Base-by-base conservation (phyloP, 257 asterid genomes). In the Striga asiatica region DNA sequence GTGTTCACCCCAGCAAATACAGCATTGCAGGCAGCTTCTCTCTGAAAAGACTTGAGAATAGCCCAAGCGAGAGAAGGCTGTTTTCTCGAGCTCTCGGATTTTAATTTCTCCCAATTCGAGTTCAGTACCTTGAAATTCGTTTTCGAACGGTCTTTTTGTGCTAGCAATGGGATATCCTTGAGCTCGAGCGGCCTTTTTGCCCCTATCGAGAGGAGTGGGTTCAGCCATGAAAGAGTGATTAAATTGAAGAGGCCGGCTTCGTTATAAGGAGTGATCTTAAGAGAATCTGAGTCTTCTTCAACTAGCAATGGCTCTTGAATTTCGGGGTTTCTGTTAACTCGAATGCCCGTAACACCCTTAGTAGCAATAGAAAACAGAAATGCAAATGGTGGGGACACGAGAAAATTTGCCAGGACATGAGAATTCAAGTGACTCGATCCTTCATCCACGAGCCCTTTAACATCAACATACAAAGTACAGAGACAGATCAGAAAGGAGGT, bases 131-230 rank as follows among this genome's bases (percentile, higher is more conserved):
- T 85, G 48, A 77, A 85, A 60, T 82, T 82, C 6, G 81, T 69
- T 67, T 85, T 85, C 35, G 95, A 73, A 31, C 95, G 95, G 60
- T 85, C 95, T 70, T 66, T 71, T 16, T 78, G 83, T 0, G 89
- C 82, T 14, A 85, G 93, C 59, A 74, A 79, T 0, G 95, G 93
- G 47, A 85, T 79, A 42, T 86, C 94, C 53, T 75, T 86, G n/a
- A 86, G 81, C 46, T 86, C 95, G 16, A 86, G 88, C 2, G 95
- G 95, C 61, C 85, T 83, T 71, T 79, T 86, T 25, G 88, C 84
- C 45, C 95, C 95, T 0, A 58, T 52, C 13, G 95, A 86, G 51
- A 86, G 92, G 68, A 86, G 92, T 24, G 92, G 91, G 62, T 80
- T 81, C 72, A 86, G 51, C 95, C 95, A 86, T 34, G 94, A 86